These are phyloP conservation scores for Chytriomyces sp. DNA, from an alignment of 192 early-diverging fungal genomes.

Conservation along the genomic window DNA sequence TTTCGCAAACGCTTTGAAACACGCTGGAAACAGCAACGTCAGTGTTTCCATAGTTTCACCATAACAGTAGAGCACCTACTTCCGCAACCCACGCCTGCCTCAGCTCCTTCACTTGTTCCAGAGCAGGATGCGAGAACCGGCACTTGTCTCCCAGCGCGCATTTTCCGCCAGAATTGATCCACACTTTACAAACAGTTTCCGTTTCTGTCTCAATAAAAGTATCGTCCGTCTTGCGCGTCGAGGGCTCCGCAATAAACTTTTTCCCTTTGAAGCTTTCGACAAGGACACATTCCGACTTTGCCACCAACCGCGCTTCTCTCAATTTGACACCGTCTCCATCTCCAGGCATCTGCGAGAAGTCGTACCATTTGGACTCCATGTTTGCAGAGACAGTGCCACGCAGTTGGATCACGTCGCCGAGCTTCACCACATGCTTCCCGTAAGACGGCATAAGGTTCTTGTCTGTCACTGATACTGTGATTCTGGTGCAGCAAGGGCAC, in stretches of 20 bases:
- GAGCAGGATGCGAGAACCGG: constrained; percentile 40
- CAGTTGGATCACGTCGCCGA: constrained; percentile 8
- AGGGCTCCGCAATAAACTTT: constrained; percentile 10
- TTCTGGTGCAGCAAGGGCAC: constrained; percentile 11
- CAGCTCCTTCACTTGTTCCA: constrained; percentile 34
- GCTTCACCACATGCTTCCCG: constrained; percentile 9
- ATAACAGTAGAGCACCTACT: constrained; percentile 8
- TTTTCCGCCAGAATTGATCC: constrained; percentile 35
- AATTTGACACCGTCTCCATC: no score
- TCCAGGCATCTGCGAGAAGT: no score
- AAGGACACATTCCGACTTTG: not conserved
- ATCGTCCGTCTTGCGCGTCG: not conserved
- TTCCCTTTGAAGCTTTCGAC: constrained; percentile 13
- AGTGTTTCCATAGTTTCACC: no score
- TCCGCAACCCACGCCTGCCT: constrained; percentile 46
- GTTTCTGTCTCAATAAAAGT: not conserved
- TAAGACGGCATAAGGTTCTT: not conserved
- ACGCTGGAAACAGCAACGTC: not conserved
- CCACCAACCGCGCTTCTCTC: constrained; percentile 13
- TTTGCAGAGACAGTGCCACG: not conserved
- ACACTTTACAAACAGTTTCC: constrained; percentile 41
- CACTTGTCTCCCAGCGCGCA: constrained; percentile 34
- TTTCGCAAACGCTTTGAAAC: constrained; percentile 9
- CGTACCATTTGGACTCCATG: no score
- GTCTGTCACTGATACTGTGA: constrained; percentile 1